Base-by-base conservation (phyloP, 2,329 filamentous ascomycete genomes). In the Nigrograna mackinnonii region DNA sequence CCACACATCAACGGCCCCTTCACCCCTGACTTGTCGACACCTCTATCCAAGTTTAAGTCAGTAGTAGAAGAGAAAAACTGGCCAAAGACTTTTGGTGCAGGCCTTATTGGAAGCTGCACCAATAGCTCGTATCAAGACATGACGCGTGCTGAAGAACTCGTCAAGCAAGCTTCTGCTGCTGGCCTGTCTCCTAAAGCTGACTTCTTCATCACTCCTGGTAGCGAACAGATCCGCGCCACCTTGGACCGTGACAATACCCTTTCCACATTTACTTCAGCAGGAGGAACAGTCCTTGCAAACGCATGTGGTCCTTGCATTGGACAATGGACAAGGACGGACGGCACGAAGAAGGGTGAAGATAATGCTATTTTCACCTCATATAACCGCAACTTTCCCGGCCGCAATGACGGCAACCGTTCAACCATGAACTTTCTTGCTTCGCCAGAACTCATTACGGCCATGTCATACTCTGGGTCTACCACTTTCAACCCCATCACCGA, bases 341-440 rank as follows among this genome's bases (percentile, higher is more conserved):
- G 85, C 17, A 82, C 95, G 14, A 70, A 75, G 55, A 96, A 95
- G 74, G 91, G 91, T 49, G 89, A 91, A 44, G 77, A 83, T 40
- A 99, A 99, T 65, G 94, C 94, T 49, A 97, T 99, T 60, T 83
- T 99, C 62, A 92, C 91, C 7, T 96, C 91, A 1, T 99, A 96
- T 77, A 99, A 99, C 79, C 89, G 94, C 47, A 99, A 99, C 75
- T 99, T 99, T 78, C 89, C 89, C 37, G 92, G 90, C 47, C 88
- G 94, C 53, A 99, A 99, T 68, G 94, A 99, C 64, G 94, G 94
- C 49, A 99, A 99, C 76, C 85, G 89, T 17, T 85, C 87, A 31
- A 99, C 94, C 6, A 96, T 97, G 91, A 99, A 97, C 79, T 99
- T 99, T 75, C 82, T 99, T 39, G 92, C 94, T 7, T 96, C 91